phyloP scores from a whole-genome alignment of 768 basidiomycete genomes.

The Erythrobasidium yunnanense region DNA sequence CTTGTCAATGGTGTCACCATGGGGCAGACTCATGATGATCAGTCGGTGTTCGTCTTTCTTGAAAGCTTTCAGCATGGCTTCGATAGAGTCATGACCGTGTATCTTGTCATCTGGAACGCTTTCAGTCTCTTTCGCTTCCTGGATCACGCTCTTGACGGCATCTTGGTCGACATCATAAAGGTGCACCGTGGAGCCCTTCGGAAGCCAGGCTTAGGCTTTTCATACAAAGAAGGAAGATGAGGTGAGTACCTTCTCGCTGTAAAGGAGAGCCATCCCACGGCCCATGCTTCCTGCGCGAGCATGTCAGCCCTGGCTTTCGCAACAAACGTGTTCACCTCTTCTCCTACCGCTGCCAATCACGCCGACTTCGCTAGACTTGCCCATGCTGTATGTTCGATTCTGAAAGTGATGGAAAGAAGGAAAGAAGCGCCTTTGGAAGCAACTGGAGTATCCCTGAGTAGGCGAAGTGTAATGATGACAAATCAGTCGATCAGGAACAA shows the following conservation, averaged over 20 bases:
- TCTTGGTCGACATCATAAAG: neutral
- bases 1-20: constrained; percentile 39
- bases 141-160: neutral
- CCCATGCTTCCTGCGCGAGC: constrained; percentile 4
- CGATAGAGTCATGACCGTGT: neutral
- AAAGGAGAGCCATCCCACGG: constrained; percentile 7
- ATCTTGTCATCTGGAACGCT: neutral
- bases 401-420: neutral
- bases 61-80: constrained; percentile 12
- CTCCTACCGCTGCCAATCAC: neutral
- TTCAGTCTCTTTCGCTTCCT: constrained; percentile 9
- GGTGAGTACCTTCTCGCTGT: constrained; percentile 1
- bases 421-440: neutral
- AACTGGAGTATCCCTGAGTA: neutral
- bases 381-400: neutral
- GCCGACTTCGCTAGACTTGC: neutral
- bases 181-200: constrained; percentile 3
- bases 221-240: no score
- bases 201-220: no score
- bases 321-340: no score
- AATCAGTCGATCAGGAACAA: neutral
- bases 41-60: constrained; percentile 31
- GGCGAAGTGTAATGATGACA: neutral
- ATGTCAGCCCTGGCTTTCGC: neutral
- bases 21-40: constrained; percentile 40